Evolutionary conservation across 345 rosid species (phyloP), one percentile per base, ranked within the genome.

Genomic region (Pugionium dolabratum): DNA sequence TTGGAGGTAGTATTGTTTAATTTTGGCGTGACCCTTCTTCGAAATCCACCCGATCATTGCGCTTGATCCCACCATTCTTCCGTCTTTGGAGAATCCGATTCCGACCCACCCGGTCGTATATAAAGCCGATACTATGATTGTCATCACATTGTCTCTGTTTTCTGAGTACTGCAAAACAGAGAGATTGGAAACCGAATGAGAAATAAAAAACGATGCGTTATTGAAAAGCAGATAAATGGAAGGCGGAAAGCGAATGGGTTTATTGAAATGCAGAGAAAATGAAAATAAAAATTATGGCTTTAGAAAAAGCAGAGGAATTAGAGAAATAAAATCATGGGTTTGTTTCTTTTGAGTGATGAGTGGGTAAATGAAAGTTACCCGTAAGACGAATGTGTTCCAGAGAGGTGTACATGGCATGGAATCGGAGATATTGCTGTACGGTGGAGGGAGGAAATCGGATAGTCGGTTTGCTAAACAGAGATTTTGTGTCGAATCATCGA

Each of bases 61-160:
- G 58, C 91, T 93, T 1, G 97, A 88, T 30, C 98, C 98, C 25
- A 78, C 78, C 98, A 93, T 93, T 82, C 72, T 76, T n/a, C 98
- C 97, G 32, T 88, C 87, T 72, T 57, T 85, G 0, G 97, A 93
- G 72, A 90, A 93, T 4, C 97, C 98, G 0, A 93, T 83, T 7
- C 97, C 91, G 5, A 88, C 94, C 98, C 98, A 90, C 7, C 98
- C 98, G 6, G 83, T 84, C 0, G 97, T 89, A 68, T 90, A 93
- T n/a, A 81, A 44, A 11, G 89, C 97, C 1, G 97, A 90, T 42
- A 86, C 26, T 62, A 93, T 72, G 8, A 86, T 82, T 4, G 96
- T 93, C 81, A 84, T 73, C 9, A 82, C 77, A 57, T 80, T 81
- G 54, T 86, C 91, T 74, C 78, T 82, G 46, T 83, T 80, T 68